Evolutionary conservation across 1,284 basidiomycete genomes (phyloP).

Genomic region (Moniliella sp.): DNA sequence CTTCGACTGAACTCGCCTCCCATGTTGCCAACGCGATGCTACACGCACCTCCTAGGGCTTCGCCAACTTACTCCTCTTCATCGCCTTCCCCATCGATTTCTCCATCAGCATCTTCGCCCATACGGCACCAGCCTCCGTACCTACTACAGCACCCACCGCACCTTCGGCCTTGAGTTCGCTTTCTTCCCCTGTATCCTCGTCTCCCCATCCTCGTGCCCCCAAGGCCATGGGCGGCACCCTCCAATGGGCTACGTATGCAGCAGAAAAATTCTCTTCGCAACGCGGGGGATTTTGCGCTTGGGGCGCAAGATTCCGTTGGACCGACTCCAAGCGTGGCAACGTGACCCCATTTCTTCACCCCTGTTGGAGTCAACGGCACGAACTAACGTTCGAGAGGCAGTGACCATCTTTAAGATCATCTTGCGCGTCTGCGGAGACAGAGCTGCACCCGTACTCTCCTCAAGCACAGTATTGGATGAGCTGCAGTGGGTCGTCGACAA

Average conservation of each 20-base stretch:
- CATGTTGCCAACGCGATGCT: too few species aligned
- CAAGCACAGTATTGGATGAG: neutral
- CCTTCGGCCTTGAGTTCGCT: too few species aligned
- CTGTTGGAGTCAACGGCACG: constrained; percentile 40
- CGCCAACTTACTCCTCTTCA: too few species aligned
- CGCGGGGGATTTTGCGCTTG: constrained; percentile 2
- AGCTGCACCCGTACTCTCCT: constrained; percentile 38
- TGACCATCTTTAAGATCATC: constrained; percentile 63
- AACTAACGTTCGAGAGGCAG: constrained; percentile 46
- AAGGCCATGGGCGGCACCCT: neutral
- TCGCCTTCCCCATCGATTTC: neutral
- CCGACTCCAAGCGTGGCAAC: constrained; percentile 3
- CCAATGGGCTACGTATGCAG: neutral
- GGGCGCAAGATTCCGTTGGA: constrained; percentile 2
- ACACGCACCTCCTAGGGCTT: too few species aligned
- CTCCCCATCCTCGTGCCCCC: constrained; percentile 1
- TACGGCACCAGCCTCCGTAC: neutral
- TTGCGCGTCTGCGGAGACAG: constrained; percentile 78
- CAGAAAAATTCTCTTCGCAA: constrained; percentile 1
- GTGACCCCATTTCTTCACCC: constrained; percentile 49
- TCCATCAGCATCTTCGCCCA: neutral
- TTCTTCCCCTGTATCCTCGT: too few species aligned
- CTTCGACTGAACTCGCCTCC: too few species aligned
- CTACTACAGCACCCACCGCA: too few species aligned
- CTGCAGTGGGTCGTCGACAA: neutral